A percentile compares a stretch with the other conserved stretches of the same genome.
Conservation (phyloP, 225 moss, liverwort and hornwort genomes). For the Neckera pumila region DNA sequence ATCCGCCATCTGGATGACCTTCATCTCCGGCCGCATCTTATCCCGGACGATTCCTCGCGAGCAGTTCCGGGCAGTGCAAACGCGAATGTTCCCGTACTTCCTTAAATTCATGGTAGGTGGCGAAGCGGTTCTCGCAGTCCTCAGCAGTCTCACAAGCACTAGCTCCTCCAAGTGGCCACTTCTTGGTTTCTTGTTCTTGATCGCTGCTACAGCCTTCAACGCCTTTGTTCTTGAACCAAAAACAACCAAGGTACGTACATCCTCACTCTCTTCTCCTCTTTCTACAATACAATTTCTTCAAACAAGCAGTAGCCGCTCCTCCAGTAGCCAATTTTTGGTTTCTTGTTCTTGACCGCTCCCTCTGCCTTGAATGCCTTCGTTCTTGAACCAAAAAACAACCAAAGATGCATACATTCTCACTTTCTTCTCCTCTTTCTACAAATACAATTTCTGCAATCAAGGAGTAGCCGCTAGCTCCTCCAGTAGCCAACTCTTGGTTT, state of each 20-base stretch:
- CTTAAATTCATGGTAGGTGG: constrained; percentile 37
- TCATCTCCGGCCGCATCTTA: constrained; percentile 53
- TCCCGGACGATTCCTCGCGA: constrained; percentile 39
- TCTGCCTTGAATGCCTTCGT: constrained; percentile 37
- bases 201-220: constrained; percentile 37
- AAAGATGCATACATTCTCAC: background rate
- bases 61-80: constrained; percentile 66
- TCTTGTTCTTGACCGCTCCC: constrained; percentile 10
- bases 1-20: constrained; percentile 69
- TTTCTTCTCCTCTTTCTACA: background rate
- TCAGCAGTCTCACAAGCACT: background rate
- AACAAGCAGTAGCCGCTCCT: background rate
- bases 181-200: constrained; percentile 20
- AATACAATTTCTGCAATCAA: too few relatives aligned
- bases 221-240: constrained; percentile 64
- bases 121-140: constrained; percentile 15
- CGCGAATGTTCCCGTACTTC: constrained; percentile 47
- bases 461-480: background rate
- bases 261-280: background rate
- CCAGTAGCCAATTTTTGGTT: constrained; percentile 13
- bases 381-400: constrained; percentile 37
- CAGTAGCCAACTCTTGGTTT: constrained; percentile 17
- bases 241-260: constrained; percentile 41
- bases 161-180: constrained; percentile 11
- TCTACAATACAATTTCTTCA: background rate